Base-by-base conservation (phyloP, 2,329 filamentous ascomycete genomes). In the Talaromyces sp. region DNA sequence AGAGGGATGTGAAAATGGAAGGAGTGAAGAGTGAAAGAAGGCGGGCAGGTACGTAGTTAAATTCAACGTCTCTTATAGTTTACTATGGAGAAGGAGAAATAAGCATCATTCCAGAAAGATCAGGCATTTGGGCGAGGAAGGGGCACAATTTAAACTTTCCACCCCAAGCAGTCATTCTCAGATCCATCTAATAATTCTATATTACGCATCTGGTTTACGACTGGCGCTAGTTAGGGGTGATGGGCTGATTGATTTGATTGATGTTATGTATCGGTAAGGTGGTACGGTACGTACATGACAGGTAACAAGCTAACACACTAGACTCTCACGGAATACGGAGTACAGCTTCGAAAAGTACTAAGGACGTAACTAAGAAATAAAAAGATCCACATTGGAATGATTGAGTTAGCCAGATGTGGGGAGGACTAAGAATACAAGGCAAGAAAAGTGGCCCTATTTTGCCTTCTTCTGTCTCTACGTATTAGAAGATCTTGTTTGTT, bases 271-370 rank as follows among this genome's bases (percentile, higher is more conserved):
- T 56, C 29, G 53, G 31, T 36, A 56, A 53, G 49, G 49, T 53
- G 49, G 53, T 56, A 56, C 58, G 58, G 58, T 60, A 60, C 58
- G 40, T 60, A 56, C 58, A 61, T 65, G 64, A 65, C 64, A 65
- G 64, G 64, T 65, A 65, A 65, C 64, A 65, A 53, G 40, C 63
- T 58, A 64, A 17, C 47, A 51, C 47, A 51, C 47, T 53, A 53
- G 27, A 31, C 29, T 56, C n/a, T 8, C 31, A 56, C 51, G 27
- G 49, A 53, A 53, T 31, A 54, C 51, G 29, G 51, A 56, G 51
- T 3, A 56, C 51, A 56, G 31, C 29, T 56, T 36, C 31, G 53
- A 56, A 31, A 51, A n/a, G 43, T 27, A 62, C 38, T 27, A 54
- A 58, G 31, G 25, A n/a, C 27, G 22, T 15, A 8, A 27, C 34